Base-by-base conservation (phyloP, 768 basidiomycete species). In the Suillus plorans region DNA sequence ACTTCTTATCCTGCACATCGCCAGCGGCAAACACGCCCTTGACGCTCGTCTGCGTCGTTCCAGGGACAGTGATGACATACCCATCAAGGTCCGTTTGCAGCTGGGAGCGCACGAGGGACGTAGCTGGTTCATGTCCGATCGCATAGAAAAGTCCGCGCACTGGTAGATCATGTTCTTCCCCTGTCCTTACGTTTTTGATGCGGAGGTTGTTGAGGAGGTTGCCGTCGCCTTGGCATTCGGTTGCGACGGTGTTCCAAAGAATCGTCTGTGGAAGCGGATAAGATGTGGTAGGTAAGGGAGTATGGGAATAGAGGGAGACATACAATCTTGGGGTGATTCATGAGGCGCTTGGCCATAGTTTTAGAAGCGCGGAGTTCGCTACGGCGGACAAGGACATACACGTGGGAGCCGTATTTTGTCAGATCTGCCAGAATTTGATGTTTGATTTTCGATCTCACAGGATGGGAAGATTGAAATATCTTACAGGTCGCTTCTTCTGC, bases 401-500 rank as follows among this genome's bases (percentile, higher is more conserved):
- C 94, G 74, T 95, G 95, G 1, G 94, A 96, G 12, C 91, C 97
- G 77, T 99, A 99, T 79, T 97, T 95, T 7, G 95, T 97, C 58
- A 97, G 82, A 74, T 96, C 93, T 95, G 63, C 28, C 9, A 25
- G 12, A 36, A 31, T 12, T 31, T 39, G 6, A 28, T 36, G 56
- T 49, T 28, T 52, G 57, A 25, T 57, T 55, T 3, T 49, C 28
- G 25, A 34, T 7, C 31, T 53, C 25, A 34, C 25, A 62, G 42
- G 45, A 58, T 62, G 14, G 52, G 50, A 13, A 14, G 34, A 20
- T 41, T 16, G 22, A 4, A 45, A 36, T 61, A 5, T 81, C 92
- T 73, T 70, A 95, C 95, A 99, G 8, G 94, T 97, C 3, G 96
- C 96, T 79, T 99, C 97, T 77, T 99, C 97, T n/a, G 95, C 97